A percentile compares a stretch with the other conserved stretches of the same genome.
These are phyloP conservation scores for Auriscalpium orientale DNA, from an alignment of 768 basidiomycete species.

Conservation along the genomic window DNA sequence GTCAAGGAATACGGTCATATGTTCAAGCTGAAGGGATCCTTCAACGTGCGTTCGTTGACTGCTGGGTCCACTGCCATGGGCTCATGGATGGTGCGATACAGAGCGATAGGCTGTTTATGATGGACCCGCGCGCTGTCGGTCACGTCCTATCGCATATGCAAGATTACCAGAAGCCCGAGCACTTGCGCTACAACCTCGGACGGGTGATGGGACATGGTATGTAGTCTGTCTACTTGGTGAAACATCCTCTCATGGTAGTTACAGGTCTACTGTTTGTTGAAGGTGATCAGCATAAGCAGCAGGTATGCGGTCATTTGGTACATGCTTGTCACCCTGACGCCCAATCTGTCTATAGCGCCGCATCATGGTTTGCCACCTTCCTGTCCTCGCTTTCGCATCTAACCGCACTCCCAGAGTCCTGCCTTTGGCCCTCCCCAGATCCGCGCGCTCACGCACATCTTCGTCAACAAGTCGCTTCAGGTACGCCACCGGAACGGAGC, in stretches of 20 bases:
- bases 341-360: not conserved
- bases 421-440: not conserved
- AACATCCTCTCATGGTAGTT: not conserved
- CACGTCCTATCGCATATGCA: not conserved
- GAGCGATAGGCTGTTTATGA: not conserved
- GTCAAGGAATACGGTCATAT: not conserved
- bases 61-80: not conserved
- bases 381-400: not conserved
- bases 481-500: not conserved
- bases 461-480: not conserved
- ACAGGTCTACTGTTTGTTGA: not conserved
- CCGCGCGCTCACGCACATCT: not conserved
- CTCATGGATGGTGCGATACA: not conserved
- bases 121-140: not conserved
- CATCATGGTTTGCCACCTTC: not conserved
- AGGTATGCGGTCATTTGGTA: not conserved
- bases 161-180: not conserved
- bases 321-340: not conserved
- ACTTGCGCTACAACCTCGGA: not conserved
- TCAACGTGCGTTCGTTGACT: not conserved
- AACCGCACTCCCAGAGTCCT: not conserved
- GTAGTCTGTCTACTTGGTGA: not conserved
- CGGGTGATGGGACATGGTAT: not conserved
- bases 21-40: not conserved
- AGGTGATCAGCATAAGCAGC: not conserved